These are phyloP conservation scores for Acacia confusa DNA, from an alignment of 306 rosid species.

Conservation along the genomic window DNA sequence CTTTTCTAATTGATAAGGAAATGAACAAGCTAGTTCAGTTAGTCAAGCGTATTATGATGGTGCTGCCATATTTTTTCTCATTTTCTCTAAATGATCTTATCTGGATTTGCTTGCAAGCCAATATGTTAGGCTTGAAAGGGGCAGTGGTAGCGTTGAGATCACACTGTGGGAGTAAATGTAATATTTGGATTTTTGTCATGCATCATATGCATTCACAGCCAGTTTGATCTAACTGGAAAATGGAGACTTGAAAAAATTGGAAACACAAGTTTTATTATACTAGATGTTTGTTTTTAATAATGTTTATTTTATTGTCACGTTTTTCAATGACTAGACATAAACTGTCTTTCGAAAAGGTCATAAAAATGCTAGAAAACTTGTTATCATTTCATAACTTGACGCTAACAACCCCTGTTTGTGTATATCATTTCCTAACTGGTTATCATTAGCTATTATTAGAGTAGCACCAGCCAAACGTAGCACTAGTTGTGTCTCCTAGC, in stretches of 20 bases:
- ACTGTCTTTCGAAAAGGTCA: neutral
- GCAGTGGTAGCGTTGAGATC: neutral
- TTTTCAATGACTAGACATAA: neutral
- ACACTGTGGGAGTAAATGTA: neutral
- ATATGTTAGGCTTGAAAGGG: neutral
- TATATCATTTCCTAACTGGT: too few species aligned
- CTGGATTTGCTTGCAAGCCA: constrained; percentile 3
- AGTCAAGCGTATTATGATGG: neutral
- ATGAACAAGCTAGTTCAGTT: neutral
- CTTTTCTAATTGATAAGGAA: neutral
- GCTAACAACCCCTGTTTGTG: neutral
- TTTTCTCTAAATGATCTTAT: neutral
- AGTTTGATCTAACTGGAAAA: neutral
- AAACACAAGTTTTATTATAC: neutral
- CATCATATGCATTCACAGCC: neutral
- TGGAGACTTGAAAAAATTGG: neutral
- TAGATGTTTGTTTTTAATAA: neutral
- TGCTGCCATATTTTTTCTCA: neutral
- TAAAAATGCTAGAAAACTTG: neutral
- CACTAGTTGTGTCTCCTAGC: too few species aligned
- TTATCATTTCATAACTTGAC: neutral
- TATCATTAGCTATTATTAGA: too few species aligned
- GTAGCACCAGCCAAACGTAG: too few species aligned
- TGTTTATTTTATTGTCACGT: neutral
- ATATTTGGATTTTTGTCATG: neutral